Evolutionary conservation across 2,329 filamentous ascomycete species (phyloP).

Genomic region (Epichloe sibirici): DNA sequence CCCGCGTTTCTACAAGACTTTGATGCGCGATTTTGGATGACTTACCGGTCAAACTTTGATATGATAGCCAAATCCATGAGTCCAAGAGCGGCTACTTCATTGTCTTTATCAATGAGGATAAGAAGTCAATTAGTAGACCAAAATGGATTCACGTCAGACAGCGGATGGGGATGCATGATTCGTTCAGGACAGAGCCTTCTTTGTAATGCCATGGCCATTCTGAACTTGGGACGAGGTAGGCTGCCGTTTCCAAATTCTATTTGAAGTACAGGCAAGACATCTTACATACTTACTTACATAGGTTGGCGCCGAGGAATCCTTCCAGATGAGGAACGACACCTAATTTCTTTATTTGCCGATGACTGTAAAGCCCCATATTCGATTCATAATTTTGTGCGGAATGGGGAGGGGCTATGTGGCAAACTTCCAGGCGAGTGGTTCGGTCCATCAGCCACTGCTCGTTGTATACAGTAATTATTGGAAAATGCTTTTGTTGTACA

Average conservation of each 20-base stretch:
- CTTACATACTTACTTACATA: constrained; percentile 12
- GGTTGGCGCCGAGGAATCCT: constrained; percentile 63
- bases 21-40: constrained; percentile 90
- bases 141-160: constrained; percentile 79
- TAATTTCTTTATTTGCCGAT: constrained; percentile 79
- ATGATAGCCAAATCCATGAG: constrained; percentile 70
- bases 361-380: constrained; percentile 79
- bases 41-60: constrained; percentile 79
- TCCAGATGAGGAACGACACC: constrained; percentile 48
- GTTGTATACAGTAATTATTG: constrained; percentile 71
- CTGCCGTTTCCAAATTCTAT: not conserved
- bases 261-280: not conserved
- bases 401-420: constrained; percentile 76
- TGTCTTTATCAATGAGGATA: constrained; percentile 77
- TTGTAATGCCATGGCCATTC: constrained; percentile 67
- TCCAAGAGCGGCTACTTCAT: constrained; percentile 53
- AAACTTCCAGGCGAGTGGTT: constrained; percentile 98
- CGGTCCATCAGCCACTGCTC: constrained; percentile 88
- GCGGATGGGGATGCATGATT: constrained; percentile 99
- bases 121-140: constrained; percentile 70
- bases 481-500: not conserved
- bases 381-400: constrained; percentile 84
- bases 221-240: constrained; percentile 68
- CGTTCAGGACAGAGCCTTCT: constrained; percentile 86
- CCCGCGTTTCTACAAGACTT: constrained; percentile 80